phyloP scores from a whole-genome alignment of 176 grass and related monocot species.

The Aegilops sharonensis region DNA sequence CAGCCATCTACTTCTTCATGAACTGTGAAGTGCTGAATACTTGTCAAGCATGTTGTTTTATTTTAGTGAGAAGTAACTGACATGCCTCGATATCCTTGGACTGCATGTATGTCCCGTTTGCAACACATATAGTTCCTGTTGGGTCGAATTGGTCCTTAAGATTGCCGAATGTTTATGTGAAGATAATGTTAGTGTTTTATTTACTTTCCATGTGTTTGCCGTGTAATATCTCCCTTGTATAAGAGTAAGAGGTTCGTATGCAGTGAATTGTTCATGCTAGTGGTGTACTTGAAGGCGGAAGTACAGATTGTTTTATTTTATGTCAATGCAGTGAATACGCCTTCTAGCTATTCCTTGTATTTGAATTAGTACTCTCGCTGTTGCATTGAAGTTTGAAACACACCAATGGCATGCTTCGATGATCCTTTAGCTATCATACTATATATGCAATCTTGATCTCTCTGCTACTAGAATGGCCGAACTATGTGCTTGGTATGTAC shows the following conservation, averaged over 20 bases:
- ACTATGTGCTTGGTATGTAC: neutral
- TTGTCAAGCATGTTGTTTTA: too few species aligned
- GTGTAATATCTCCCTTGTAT: too few species aligned
- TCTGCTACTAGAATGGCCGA: neutral
- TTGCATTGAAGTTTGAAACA: too few species aligned
- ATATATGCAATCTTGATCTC: neutral
- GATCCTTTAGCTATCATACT: neutral
- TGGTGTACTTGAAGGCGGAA: neutral
- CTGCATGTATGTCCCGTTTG: too few species aligned
- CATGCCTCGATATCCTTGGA: slow-evolving; percentile 1
- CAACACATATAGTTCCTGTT: neutral
- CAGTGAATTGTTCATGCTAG: neutral
- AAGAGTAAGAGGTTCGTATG: too few species aligned
- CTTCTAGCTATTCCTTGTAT: neutral
- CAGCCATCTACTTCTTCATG: too few species aligned
- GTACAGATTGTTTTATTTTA: neutral
- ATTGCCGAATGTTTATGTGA: neutral
- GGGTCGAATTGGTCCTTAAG: slow-evolving; percentile 30
- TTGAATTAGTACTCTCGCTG: neutral
- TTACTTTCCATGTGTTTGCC: neutral
- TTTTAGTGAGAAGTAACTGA: neutral
- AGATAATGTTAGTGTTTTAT: neutral
- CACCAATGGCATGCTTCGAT: too few species aligned
- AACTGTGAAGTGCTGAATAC: too few species aligned
- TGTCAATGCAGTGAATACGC: neutral